phyloP scores from a whole-genome alignment of 352 stramenopile species.

The Stramenopiles sp. region DNA sequence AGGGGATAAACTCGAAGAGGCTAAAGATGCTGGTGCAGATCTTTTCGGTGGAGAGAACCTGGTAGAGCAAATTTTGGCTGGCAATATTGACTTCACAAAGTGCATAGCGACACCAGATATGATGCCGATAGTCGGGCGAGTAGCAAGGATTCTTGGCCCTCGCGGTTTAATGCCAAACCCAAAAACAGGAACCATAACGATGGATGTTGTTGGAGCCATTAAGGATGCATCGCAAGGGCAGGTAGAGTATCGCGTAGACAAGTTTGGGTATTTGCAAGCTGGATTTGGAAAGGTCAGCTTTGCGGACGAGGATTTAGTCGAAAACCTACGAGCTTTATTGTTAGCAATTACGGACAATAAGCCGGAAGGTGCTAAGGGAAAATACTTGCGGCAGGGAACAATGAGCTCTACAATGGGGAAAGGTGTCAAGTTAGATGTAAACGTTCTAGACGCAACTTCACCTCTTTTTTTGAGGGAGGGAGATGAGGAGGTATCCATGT shows the following conservation, averaged over 20 bases:
- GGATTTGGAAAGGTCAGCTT: conserved; percentile 66
- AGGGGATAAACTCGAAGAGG: conserved; percentile 58
- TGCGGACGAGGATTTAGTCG: conserved; percentile 57
- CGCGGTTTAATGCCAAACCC: conserved; percentile 91
- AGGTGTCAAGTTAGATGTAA: conserved; percentile 24
- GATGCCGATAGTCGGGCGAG: conserved; percentile 69
- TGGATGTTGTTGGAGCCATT: conserved; percentile 47
- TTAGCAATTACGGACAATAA: conserved; percentile 63
- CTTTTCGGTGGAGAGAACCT: conserved; percentile 70
- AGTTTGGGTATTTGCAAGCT: conserved; percentile 64
- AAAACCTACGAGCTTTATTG: conserved; percentile 75
- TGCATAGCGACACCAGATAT: conserved; percentile 66
- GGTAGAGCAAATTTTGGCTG: conserved; percentile 58
- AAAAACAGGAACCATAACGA: conserved; percentile 85
- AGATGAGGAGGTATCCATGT: conserved; percentile 6
- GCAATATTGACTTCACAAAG: conserved; percentile 58
- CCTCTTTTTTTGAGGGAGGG: conserved; percentile 34
- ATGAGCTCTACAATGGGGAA: conserved; percentile 27
- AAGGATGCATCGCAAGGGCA: conserved; percentile 32
- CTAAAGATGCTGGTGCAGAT: conserved; percentile 55
- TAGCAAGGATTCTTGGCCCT: conserved; percentile 78
- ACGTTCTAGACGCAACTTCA: conserved; percentile 22
- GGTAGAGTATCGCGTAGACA: conserved; percentile 64
- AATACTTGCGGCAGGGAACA: conserved; percentile 59
- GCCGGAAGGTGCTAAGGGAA: conserved; percentile 70